Conservation (phyloP, 306 rosid genomes). For the Carpinus viminea region DNA sequence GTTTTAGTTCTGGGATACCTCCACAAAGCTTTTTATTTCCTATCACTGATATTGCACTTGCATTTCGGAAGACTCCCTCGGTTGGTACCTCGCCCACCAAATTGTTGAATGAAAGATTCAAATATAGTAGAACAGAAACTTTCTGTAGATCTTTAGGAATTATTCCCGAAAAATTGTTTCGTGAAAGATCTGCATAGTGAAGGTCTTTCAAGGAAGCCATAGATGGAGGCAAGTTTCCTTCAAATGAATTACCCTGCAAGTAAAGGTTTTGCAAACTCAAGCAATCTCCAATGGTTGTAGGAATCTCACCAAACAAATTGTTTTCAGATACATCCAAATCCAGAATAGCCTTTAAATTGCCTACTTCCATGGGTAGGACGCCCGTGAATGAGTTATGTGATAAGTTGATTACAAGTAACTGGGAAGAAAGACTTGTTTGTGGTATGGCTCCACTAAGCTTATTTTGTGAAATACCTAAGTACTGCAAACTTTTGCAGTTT, state of each 20-base stretch:
- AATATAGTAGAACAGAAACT: background rate
- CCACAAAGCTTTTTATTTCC: slow-evolving; percentile 35
- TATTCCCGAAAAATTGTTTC: slow-evolving; percentile 29
- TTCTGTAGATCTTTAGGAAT: slow-evolving; percentile 37
- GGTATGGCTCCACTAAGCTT: slow-evolving; percentile 38
- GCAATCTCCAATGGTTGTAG: slow-evolving; percentile 32
- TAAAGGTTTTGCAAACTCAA: slow-evolving; percentile 26
- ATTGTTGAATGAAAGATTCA: slow-evolving; percentile 46
- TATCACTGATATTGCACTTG: background rate
- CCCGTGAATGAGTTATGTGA: slow-evolving; percentile 36
- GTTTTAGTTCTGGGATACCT: background rate
- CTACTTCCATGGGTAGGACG: slow-evolving; percentile 16
- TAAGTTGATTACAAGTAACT: slow-evolving; percentile 17
- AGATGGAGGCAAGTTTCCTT: slow-evolving; percentile 35
- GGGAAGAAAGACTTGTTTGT: background rate
- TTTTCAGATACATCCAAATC: slow-evolving; percentile 32
- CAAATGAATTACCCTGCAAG: slow-evolving; percentile 30
- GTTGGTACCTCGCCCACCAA: slow-evolving; percentile 48
- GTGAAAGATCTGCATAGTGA: slow-evolving; percentile 32
- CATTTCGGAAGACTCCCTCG: slow-evolving; percentile 36
- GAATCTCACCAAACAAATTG: slow-evolving; percentile 29
- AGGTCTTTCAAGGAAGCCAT: slow-evolving; percentile 36
- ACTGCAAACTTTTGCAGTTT: slow-evolving; percentile 15
- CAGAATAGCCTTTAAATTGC: slow-evolving; percentile 8
- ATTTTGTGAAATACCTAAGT: background rate